A percentile compares a stretch with the other conserved stretches of the same genome.
These are phyloP conservation scores for Fusarium aywerte DNA, from an alignment of 2,329 filamentous ascomycete species.

Conservation along the genomic window DNA sequence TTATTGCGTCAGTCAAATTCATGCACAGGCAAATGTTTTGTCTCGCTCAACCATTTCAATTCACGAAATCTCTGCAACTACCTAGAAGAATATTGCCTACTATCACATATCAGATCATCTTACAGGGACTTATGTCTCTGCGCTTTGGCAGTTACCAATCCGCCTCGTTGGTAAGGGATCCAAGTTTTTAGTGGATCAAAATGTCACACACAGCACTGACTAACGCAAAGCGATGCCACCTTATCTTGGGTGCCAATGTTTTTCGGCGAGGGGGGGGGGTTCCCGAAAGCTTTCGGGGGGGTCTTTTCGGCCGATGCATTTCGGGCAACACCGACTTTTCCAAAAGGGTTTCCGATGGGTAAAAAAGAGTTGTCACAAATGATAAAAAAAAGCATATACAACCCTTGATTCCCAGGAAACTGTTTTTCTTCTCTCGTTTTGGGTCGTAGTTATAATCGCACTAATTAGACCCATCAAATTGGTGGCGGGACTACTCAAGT, in stretches of 20 bases:
- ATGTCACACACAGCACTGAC: background rate
- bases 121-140: background rate
- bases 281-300: conserved; percentile 28
- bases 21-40: background rate
- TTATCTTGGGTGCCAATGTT: background rate
- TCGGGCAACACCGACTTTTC: conserved; percentile 31
- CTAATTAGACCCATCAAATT: background rate
- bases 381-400: background rate
- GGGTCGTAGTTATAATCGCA: background rate
- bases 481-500: background rate
- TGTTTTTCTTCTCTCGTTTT: background rate
- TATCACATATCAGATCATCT: background rate
- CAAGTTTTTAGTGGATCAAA: background rate
- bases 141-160: background rate
- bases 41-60: background rate
- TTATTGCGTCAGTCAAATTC: background rate
- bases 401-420: background rate
- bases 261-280: background rate
- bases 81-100: background rate
- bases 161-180: too few species aligned
- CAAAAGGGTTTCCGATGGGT: background rate
- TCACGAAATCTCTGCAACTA: background rate
- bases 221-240: background rate
- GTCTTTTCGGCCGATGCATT: conserved; percentile 21
- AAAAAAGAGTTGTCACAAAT: background rate